These are phyloP conservation scores for Microglena sp. DNA, from an alignment of 139 green algal genomes.

Conservation along the genomic window DNA sequence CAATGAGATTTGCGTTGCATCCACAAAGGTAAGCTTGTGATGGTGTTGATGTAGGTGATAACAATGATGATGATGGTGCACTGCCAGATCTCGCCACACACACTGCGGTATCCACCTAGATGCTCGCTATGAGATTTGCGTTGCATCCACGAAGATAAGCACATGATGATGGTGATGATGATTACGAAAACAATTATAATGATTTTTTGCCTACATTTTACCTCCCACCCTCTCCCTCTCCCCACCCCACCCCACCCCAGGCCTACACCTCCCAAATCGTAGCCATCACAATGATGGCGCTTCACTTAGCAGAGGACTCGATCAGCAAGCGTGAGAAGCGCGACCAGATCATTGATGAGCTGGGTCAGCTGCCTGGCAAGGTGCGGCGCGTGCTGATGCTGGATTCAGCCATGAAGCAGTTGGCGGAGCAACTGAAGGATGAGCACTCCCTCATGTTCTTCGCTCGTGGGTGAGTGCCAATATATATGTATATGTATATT, in stretches of 20 bases:
- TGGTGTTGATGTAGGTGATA: neutral
- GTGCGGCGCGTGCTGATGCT: constrained; percentile 52
- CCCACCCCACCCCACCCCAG: too few relatives aligned
- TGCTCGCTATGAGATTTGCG: constrained; percentile 92
- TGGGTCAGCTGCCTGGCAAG: constrained; percentile 53
- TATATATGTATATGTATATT: too few relatives aligned
- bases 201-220: too few relatives aligned
- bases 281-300: constrained; percentile 83
- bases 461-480: constrained; percentile 69
- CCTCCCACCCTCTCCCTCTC: too few relatives aligned
- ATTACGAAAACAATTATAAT: too few relatives aligned
- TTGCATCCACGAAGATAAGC: constrained; percentile 90
- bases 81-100: constrained; percentile 76
- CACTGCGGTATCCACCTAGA: constrained; percentile 95
- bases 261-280: constrained; percentile 86
- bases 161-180: constrained; percentile 7
- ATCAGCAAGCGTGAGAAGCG: constrained; percentile 59
- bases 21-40: constrained; percentile 76
- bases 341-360: constrained; percentile 74
- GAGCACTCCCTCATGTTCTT: constrained; percentile 80
- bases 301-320: constrained; percentile 73
- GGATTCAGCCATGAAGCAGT: constrained; percentile 61
- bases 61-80: too few relatives aligned
- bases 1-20: constrained; percentile 94
- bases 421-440: constrained; percentile 70